phyloP scores from a whole-genome alignment of 2,329 filamentous ascomycete species.

The Fusarium mexicanum region DNA sequence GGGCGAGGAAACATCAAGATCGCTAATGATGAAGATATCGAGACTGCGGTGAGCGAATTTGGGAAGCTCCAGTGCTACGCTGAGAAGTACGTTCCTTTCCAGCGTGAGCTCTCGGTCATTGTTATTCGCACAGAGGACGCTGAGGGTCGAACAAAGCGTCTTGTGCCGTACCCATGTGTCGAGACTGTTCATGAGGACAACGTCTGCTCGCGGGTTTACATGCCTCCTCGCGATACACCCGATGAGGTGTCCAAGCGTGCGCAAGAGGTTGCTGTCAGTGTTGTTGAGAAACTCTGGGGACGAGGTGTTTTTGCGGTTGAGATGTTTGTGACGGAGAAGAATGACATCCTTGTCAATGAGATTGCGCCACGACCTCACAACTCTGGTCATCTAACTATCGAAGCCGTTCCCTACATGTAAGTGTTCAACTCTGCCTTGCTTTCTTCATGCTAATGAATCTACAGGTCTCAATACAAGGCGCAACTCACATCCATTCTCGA shows the following conservation, averaged over 20 bases:
- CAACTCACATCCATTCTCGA: conserved; percentile 87
- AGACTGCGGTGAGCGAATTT: conserved; percentile 74
- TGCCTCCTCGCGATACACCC: conserved; percentile 82
- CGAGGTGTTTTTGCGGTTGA: conserved; percentile 96
- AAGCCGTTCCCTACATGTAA: conserved; percentile 78
- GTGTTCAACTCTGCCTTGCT: accelerated
- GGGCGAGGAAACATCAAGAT: conserved; percentile 76
- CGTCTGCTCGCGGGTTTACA: conserved; percentile 92
- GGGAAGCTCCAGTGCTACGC: conserved; percentile 81
- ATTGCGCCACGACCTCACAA: conserved; percentile 86
- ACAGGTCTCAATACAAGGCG: conserved; percentile 83
- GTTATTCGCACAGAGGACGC: conserved; percentile 87
- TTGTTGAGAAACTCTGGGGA: conserved; percentile 82
- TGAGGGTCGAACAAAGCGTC: conserved; percentile 57
- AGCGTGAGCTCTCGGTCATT: conserved; percentile 91
- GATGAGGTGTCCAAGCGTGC: conserved; percentile 77
- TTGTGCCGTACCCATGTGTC: conserved; percentile 84
- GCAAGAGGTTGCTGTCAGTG: conserved; percentile 47
- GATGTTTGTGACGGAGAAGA: conserved; percentile 86
- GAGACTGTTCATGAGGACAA: conserved; percentile 96
- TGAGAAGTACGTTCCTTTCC: conserved; percentile 88
- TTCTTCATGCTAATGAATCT: background rate
- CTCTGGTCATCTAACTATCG: conserved; percentile 94
- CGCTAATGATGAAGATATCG: conserved; percentile 56
- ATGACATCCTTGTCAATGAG: conserved; percentile 81